Base-by-base conservation (phyloP, 2,329 filamentous ascomycete species). In the Apiospora aurea region DNA sequence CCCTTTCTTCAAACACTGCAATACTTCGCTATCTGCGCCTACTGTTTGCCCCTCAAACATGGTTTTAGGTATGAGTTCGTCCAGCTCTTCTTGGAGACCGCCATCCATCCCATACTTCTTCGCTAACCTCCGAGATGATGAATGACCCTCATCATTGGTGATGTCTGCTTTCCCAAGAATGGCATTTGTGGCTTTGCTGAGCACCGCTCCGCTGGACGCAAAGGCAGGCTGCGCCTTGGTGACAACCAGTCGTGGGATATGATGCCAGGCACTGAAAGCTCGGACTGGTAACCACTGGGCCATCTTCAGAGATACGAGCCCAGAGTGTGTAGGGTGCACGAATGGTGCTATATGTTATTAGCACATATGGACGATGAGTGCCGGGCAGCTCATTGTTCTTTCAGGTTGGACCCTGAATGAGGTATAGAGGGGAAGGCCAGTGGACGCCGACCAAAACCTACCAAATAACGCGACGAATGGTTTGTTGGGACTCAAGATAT, bases 401-500 rank as follows among this genome's bases (percentile, higher is more conserved):
- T 14, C 0, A 68, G 16, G 24, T 34, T 29, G 11, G 43, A 26
- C n/a, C 44, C 24, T 11, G 16, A 18, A 21, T n/a, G 10, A 47
- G 14, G 8, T 29, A 11, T 21, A 14, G 29, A 67, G 21, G 4
- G 16, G 38, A 18, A 26, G 10, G 18, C 21, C 11, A n/a, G 8
- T 34, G 26, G 13, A n/a, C 2, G 5, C 5, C 2, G n/a, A 18
- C n/a, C 14, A 11, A 16, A 46, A 69, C 67, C 47, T 69, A 69
- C 67, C 67, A 26, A 49, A 67, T 11, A 72, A 70, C 13, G 71
- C 69, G 13, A 75, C 72, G 41, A 77, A 77, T n/a, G 77, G 77
- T 21, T 34, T 74, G 1, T 69, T 71, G 1, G 76, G 77, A 46
- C 76, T 73, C 16, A 78, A 75, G 6, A 77, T 26, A 66, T 76